Evolutionary conservation across 1,139 yeast species (phyloP), one percentile per base, ranked within the genome.

Genomic region (Sugiyamaella japonica): DNA sequence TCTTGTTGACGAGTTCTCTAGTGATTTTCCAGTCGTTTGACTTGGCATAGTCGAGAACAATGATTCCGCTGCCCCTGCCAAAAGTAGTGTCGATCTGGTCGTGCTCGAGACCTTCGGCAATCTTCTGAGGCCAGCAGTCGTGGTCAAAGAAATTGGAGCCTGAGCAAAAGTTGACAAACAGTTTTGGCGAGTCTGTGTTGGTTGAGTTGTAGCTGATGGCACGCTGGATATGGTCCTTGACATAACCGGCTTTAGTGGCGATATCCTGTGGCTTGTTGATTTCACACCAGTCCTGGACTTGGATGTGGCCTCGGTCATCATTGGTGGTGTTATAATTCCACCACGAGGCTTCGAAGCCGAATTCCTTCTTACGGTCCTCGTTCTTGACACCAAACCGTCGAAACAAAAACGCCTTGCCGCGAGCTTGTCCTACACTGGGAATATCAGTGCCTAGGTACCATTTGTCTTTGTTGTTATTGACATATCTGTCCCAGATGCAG

Each of bases 241-340:
- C 82, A 63, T 80, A 83, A 12, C 71, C 72, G 20, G 81, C 76
- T 69, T 87, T 87, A 63, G 76, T 78, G n/a, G 74, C 68, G 56
- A 86, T 77, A 60, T 83, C 89, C 10, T 73, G 76, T 13, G 73
- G 75, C 47, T 71, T 69, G 58, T 77, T 75, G 58, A 87, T 76
- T 68, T 85, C 91, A 70, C 87, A 84, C 74, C 76, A 86, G 70
- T 87, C 95, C 72, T 87, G 95, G 16, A 86, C 89, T 20, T 78
- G 81, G 63, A 84, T 76, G 7, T 66, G 50, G 7, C 87, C 89
- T 54, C 84, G 74, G 66, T 84, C 88, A 64, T 84, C 89, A 56
- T 80, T 79, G 13, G 82, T 76, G 60, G 86, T 78, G 70, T 86
- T 85, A 72, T 85, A 84, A 47, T 72, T 66, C 93, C 95, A 87